A percentile compares a stretch with the other conserved stretches of the same genome.
Conservation (phyloP, 345 rosid species). For the Aethionema arabicum region DNA sequence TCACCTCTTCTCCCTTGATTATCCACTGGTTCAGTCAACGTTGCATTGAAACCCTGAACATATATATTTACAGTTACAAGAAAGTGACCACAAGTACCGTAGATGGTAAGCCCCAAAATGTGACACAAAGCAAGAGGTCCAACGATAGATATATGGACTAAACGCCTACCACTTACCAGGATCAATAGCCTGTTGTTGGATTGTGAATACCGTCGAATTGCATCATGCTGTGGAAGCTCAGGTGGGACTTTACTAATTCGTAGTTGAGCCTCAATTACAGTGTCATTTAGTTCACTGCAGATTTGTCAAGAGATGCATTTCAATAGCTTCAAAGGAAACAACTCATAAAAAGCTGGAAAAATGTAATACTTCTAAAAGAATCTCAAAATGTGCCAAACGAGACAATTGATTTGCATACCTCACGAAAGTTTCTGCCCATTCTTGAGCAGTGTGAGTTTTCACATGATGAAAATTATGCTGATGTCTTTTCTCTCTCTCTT, state of each 20-base stretch:
- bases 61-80: conserved; percentile 13
- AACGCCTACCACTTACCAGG: conserved; percentile 64
- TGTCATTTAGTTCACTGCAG: conserved; percentile 91
- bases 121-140: background rate
- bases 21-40: conserved; percentile 89
- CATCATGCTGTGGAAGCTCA: conserved; percentile 64
- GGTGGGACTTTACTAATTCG: conserved; percentile 96
- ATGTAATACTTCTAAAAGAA: background rate
- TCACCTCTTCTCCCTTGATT: conserved; percentile 89
- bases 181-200: conserved; percentile 84
- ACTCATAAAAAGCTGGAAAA: conserved; percentile 11
- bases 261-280: conserved; percentile 95
- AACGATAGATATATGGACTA: background rate
- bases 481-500: conserved; percentile 94
- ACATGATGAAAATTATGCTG: conserved; percentile 74
- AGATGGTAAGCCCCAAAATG: background rate
- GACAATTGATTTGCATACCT: conserved; percentile 48
- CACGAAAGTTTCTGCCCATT: conserved; percentile 99
- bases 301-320: conserved; percentile 22
- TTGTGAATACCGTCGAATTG: conserved; percentile 60
- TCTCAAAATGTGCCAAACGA: background rate
- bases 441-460: conserved; percentile 87
- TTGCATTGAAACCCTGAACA: conserved; percentile 92
- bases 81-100: conserved; percentile 3
- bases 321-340: conserved; percentile 13